These are phyloP conservation scores for Candida germanica DNA, from an alignment of 805 yeast species.

Conservation along the genomic window DNA sequence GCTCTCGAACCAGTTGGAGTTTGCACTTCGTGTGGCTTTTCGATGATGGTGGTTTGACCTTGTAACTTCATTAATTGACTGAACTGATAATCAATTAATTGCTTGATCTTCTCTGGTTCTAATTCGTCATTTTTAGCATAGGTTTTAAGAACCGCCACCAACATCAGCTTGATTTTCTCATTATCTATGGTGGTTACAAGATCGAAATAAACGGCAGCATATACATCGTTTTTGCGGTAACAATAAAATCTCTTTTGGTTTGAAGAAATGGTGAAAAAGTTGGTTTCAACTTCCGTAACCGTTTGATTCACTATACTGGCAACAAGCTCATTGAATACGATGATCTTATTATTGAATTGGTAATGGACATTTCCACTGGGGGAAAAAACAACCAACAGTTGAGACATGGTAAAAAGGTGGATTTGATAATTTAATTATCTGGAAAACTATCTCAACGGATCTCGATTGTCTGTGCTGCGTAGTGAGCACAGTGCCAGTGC, in stretches of 20 bases:
- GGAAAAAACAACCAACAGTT: constrained; percentile 34
- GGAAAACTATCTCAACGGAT: not conserved
- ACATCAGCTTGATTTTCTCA: constrained; percentile 32
- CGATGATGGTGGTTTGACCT: constrained; percentile 4
- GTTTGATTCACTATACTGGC: constrained; percentile 34
- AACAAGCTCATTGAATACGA: constrained; percentile 40
- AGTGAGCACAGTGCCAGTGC: too few relatives aligned
- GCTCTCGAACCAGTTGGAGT: not conserved
- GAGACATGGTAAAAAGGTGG: constrained; percentile 34
- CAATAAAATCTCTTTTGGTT: constrained; percentile 36
- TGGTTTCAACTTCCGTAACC: constrained; percentile 26
- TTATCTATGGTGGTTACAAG: constrained; percentile 37
- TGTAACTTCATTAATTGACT: constrained; percentile 34
- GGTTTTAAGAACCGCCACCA: constrained; percentile 32
- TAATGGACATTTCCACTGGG: constrained; percentile 36
- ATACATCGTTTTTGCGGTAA: constrained; percentile 21
- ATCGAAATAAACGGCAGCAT: constrained; percentile 39
- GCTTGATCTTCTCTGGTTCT: constrained; percentile 24
- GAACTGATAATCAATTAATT: constrained; percentile 38
- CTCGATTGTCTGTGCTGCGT: too few relatives aligned
- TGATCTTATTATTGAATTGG: constrained; percentile 32
- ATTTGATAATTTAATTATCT: too few relatives aligned
- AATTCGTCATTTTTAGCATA: constrained; percentile 24
- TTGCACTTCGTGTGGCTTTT: constrained; percentile 3
- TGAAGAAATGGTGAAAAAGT: constrained; percentile 29